phyloP scores from a whole-genome alignment of 305 asterid genomes.

The Solanum hybrid region DNA sequence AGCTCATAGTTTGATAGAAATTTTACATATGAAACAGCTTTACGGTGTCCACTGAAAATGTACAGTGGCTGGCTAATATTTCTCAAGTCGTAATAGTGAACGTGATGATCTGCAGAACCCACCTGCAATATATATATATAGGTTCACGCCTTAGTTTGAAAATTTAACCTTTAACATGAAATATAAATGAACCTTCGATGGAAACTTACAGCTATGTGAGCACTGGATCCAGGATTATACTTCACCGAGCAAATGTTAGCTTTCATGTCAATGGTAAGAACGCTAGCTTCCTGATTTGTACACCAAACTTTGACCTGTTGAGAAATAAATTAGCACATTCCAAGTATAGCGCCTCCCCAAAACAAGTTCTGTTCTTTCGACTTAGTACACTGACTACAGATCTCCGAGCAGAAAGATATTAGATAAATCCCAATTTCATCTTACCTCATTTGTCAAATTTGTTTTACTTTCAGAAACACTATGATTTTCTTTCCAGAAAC shows the following conservation, averaged over 20 bases:
- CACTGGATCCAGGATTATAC: slow-evolving; percentile 83
- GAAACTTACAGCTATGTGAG: slow-evolving; percentile 54
- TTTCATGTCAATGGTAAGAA: slow-evolving; percentile 76
- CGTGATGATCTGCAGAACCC: slow-evolving; percentile 90
- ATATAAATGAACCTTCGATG: not conserved
- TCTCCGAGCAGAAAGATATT: not conserved
- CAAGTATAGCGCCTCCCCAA: not conserved
- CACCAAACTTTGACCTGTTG: slow-evolving; percentile 88
- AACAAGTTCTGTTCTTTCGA: not conserved
- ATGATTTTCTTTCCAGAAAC: not conserved
- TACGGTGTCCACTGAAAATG: slow-evolving; percentile 68
- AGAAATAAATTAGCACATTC: slow-evolving; percentile 5
- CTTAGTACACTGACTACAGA: not conserved
- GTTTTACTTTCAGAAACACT: not conserved
- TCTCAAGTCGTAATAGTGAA: slow-evolving; percentile 85
- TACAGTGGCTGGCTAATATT: slow-evolving; percentile 54
- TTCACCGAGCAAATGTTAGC: slow-evolving; percentile 90
- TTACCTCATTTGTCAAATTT: not conserved
- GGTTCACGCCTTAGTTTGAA: not conserved
- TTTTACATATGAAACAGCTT: slow-evolving; percentile 81
- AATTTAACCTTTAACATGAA: not conserved
- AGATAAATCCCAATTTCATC: not conserved
- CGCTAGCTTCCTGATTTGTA: slow-evolving; percentile 83
- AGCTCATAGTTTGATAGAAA: slow-evolving; percentile 69
- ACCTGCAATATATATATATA: slow-evolving; percentile 33